Base-by-base conservation (phyloP, 257 asterid species). In the Solanum paucissectum region DNA sequence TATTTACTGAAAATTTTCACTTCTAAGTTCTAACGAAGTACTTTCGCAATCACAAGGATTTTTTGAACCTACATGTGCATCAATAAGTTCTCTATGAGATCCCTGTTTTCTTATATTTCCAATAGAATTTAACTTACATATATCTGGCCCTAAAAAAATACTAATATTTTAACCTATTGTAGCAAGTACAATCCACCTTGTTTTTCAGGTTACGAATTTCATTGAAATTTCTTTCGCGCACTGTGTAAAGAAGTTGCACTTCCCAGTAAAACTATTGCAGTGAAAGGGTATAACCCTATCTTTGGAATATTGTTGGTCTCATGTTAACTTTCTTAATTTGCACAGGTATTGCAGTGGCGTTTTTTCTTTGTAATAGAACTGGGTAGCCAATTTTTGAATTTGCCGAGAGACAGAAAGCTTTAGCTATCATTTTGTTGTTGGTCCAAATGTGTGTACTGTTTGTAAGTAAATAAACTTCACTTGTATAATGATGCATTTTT, bases 271-370 rank as follows among this genome's bases (percentile, higher is more conserved):
- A 32, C 18, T 21, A 4, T 36, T 1, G 49, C 73, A 16, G 25
- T 25, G 14, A 4, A 83, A 46, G 36, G 16, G 87, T 40, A n/a
- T 84, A 66, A 3, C 25, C 10, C 77, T 18, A 36, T 11, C 55
- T 49, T 74, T n/a, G 12, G 29, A 81, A 18, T 21, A 84, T 37
- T 13, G 55, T 42, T 40, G 29, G 27, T 60, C 42, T 76, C 83
- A 33, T 55, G 36, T 27, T 75, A 72, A 68, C 66, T 46, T 21
- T 85, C 52, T 77, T 83, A 16, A 86, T 82, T 27, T 20, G 69
- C 85, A 91, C 97, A 95, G 98, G 98, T 96, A 94, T 87, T 96
- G 99, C 93, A 88, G 90, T 87, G 98, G 98, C 82, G 93, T 92
- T 62, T 96, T 96, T 88, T 95, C 97, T 66, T 64, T 95, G 91